Conservation (phyloP, 495 filamentous ascomycete genomes). For the Penicillium flavigenum region DNA sequence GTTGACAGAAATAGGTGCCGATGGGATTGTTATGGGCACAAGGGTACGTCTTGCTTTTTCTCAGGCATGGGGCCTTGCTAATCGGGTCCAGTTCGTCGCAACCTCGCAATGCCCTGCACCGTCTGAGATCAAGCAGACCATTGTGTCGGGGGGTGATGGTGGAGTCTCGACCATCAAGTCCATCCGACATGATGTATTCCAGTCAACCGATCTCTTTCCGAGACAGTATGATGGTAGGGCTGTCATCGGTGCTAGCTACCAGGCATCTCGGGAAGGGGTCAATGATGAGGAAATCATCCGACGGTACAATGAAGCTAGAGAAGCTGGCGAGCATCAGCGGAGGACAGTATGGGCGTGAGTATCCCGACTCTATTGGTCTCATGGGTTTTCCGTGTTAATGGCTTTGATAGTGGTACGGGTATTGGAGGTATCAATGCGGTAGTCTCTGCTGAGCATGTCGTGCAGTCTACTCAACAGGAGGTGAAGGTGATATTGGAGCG, state of each 20-base stretch:
- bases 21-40: constrained; percentile 66
- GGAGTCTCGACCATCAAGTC: constrained; percentile 28
- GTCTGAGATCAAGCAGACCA: constrained; percentile 21
- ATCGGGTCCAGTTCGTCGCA: constrained; percentile 22
- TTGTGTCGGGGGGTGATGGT: constrained; percentile 24
- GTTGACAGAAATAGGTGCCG: constrained; percentile 36
- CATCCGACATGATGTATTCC: constrained; percentile 22
- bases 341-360: constrained; percentile 33
- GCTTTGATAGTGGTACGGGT: constrained; percentile 21
- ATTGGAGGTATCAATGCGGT: constrained; percentile 24
- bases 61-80: not conserved
- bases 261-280: constrained; percentile 17
- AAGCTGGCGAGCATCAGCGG: constrained; percentile 20
- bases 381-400: not conserved
- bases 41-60: constrained; percentile 27
- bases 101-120: constrained; percentile 27
- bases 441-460: constrained; percentile 19
- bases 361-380: not conserved
- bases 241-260: constrained; percentile 24
- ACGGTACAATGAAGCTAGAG: constrained; percentile 26
- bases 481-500: constrained; percentile 10
- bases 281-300: constrained; percentile 24
- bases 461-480: constrained; percentile 18
- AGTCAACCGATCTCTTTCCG: constrained; percentile 31
- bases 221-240: constrained; percentile 30